These are phyloP conservation scores for Lichenothelia convexa DNA, from an alignment of 495 filamentous ascomycete species.

Conservation along the genomic window DNA sequence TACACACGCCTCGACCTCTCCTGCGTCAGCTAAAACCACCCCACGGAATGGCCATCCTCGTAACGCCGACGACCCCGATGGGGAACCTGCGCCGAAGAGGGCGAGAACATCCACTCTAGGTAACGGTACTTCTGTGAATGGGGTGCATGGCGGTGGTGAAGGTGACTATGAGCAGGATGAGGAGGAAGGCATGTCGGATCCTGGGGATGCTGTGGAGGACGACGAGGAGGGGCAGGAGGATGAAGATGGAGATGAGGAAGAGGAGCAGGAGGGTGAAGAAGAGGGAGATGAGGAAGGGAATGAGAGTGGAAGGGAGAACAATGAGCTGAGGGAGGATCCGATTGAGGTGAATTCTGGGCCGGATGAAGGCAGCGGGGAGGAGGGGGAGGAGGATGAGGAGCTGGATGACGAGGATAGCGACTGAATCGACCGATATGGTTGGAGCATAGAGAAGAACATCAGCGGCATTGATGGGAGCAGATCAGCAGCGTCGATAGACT, in stretches of 20 bases:
- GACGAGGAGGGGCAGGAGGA: constrained; percentile 10
- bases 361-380: constrained; percentile 25
- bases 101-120: constrained; percentile 17
- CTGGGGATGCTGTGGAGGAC: constrained; percentile 3
- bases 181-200: constrained; percentile 4
- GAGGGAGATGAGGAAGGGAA: constrained; percentile 36
- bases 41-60: neutral
- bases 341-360: constrained; percentile 30
- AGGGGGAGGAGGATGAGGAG: constrained; percentile 22
- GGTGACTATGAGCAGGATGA: constrained; percentile 8
- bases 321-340: constrained; percentile 27
- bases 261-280: constrained; percentile 33
- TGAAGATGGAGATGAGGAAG: constrained; percentile 24
- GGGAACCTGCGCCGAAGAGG: constrained; percentile 16
- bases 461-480: too few species aligned
- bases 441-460: too few species aligned
- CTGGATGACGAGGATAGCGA: constrained; percentile 17
- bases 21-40: neutral
- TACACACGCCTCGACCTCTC: neutral
- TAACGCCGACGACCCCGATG: constrained; percentile 9
- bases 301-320: constrained; percentile 34
- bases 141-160: constrained; percentile 3
- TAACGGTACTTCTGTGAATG: constrained; percentile 3
- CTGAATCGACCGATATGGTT: too few species aligned
- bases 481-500: too few species aligned